Evolutionary conservation across 495 filamentous ascomycete genomes (phyloP).

Genomic region (Trypethelium eluteriae): DNA sequence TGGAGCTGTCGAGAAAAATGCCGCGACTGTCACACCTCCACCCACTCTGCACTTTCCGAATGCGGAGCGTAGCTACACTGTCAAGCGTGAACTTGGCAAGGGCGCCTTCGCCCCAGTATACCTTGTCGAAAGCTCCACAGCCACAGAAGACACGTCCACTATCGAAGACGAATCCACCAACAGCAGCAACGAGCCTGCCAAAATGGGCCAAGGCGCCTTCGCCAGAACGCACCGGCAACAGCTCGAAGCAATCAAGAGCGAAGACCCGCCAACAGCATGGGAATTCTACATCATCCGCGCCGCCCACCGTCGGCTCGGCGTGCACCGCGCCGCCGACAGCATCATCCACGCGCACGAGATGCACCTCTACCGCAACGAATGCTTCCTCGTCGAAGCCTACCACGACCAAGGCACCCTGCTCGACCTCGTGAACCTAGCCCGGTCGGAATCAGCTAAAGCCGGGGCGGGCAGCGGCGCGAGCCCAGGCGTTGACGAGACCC

Average conservation of each 20-base stretch:
- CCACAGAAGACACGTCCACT: slow-evolving; percentile 35
- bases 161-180: slow-evolving; percentile 37
- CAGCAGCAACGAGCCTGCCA: slow-evolving; percentile 30
- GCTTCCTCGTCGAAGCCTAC: slow-evolving; percentile 79
- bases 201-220: slow-evolving; percentile 39
- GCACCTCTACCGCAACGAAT: slow-evolving; percentile 79
- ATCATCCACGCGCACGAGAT: slow-evolving; percentile 76
- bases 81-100: slow-evolving; percentile 82
- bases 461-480: slow-evolving; percentile 28
- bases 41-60: slow-evolving; percentile 64
- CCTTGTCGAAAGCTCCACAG: slow-evolving; percentile 60
- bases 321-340: slow-evolving; percentile 58
- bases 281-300: slow-evolving; percentile 94
- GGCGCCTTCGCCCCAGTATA: slow-evolving; percentile 95
- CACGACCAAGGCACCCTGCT: slow-evolving; percentile 85
- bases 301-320: slow-evolving; percentile 62
- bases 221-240: slow-evolving; percentile 42
- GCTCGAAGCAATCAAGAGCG: slow-evolving; percentile 88
- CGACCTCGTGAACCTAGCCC: slow-evolving; percentile 81
- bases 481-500: slow-evolving; percentile 72
- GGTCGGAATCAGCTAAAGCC: slow-evolving; percentile 50
- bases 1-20: slow-evolving; percentile 49
- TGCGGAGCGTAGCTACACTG: slow-evolving; percentile 54
- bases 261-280: slow-evolving; percentile 81
- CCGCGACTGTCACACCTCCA: slow-evolving; percentile 44